Base-by-base conservation (phyloP, 495 filamentous ascomycete genomes). In the Lophiotrema nucula region DNA sequence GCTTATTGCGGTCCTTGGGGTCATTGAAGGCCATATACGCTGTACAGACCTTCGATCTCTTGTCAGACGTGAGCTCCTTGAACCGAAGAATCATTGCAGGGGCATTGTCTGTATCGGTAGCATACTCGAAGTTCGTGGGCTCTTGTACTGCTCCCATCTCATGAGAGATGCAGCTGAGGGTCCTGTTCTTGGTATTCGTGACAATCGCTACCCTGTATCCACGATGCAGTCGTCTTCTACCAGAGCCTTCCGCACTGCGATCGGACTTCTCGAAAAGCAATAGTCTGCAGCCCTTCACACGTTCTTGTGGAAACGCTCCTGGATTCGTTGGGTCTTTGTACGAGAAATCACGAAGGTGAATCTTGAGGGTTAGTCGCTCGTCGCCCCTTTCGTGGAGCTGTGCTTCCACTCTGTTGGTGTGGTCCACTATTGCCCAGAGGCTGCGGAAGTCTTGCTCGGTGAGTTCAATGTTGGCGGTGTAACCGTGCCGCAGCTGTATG, bases 391-490 rank as follows among this genome's bases (percentile, higher is more conserved):
- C 80, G 13, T 82, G 81, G n/a, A 92, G 75, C 51, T 77, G 86
- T 12, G 77, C 75, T 60, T 90, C 84, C 0, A 90, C 82, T 62
- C 86, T 87, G 27, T 79, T 80, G 21, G 86, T 87, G 60, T 92
- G 89, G 47, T 93, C 88, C 55, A 87, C 86, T 65, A 93, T 88
- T 57, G 83, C 84, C 82, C 86, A 90, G 13, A 95, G 68, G 21
- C 77, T 83, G 55, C 82, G 83, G 74, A 86, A 92, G 62, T 91
- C 88, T 10, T 79, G 76, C 65, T 90, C 87, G 12, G 75, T 74
- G 72, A 88, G 88, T 52, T 83, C 79, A 6, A 95, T 70, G 42
- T 80, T 78, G 26, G 92, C 67, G 38, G 83, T 73, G 60, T 90
- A 87, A 1, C 86, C 84, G 39, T 85, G 80, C 2, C 86, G 83